A percentile compares a stretch with the other conserved stretches of the same genome.
Evolutionary conservation across 305 asterid species (phyloP).

Genomic region (Fraxinus sp.): DNA sequence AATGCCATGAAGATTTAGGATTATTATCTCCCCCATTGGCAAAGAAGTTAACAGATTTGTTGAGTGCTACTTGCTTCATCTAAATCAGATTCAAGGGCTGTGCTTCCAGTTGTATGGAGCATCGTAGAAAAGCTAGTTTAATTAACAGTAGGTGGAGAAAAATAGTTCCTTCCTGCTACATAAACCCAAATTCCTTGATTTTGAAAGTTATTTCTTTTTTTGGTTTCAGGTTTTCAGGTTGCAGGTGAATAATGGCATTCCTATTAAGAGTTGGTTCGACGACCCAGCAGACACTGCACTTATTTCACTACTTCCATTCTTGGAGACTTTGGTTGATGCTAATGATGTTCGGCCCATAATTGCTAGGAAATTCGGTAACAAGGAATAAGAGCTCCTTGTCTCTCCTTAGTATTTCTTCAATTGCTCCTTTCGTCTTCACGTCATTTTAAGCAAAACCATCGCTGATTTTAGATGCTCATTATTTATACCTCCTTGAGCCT

Average conservation of each 20-base stretch:
- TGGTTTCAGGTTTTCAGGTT: slow-evolving; percentile 83
- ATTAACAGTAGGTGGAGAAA: not conserved
- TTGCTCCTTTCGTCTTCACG: slow-evolving; percentile 33
- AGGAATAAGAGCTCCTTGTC: slow-evolving; percentile 88
- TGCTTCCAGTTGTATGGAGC: not conserved
- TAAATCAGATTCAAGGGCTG: not conserved
- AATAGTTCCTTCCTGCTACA: not conserved
- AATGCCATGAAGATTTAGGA: not conserved
- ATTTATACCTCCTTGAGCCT: slow-evolving; percentile 48
- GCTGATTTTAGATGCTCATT: slow-evolving; percentile 43
- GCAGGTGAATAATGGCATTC: slow-evolving; percentile 98
- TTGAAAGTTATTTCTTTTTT: slow-evolving; percentile 20
- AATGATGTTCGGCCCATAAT: slow-evolving; percentile 95
- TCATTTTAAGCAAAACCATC: slow-evolving; percentile 28
- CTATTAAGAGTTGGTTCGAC: slow-evolving; percentile 95
- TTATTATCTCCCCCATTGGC: not conserved
- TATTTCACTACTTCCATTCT: slow-evolving; percentile 78
- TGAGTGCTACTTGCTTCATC: not conserved
- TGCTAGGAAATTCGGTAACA: slow-evolving; percentile 94
- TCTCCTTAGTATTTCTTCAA: slow-evolving; percentile 47
- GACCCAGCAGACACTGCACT: slow-evolving; percentile 87
- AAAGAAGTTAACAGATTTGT: not conserved
- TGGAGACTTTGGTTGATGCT: slow-evolving; percentile 81
- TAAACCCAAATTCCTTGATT: slow-evolving; percentile 19
- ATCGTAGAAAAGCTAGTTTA: not conserved